Evolutionary conservation across 257 asterid genomes (phyloP).

Genomic region (Prunella vulgaris): DNA sequence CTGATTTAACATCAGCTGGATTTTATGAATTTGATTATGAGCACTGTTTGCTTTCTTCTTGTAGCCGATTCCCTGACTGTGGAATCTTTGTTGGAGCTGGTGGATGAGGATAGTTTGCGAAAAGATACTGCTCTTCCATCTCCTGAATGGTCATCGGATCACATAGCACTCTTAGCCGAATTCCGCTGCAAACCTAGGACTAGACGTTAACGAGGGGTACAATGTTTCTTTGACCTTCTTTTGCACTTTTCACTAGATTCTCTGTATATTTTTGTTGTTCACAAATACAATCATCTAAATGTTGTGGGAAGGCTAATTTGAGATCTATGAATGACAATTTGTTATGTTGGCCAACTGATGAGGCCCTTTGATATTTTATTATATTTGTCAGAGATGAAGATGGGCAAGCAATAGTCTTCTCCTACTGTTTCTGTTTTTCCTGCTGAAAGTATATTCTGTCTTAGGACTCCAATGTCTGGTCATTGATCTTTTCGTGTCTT

Average conservation of each 20-base stretch:
- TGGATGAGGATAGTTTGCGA: conserved; percentile 87
- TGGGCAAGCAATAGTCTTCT: background rate
- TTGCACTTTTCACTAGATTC: background rate
- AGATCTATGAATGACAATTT: background rate
- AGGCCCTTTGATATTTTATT: background rate
- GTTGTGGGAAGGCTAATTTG: background rate
- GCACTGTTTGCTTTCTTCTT: conserved; percentile 22
- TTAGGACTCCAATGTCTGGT: background rate
- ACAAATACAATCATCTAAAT: background rate
- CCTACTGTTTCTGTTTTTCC: background rate
- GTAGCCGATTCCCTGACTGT: conserved; percentile 84
- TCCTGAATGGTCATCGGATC: conserved; percentile 97
- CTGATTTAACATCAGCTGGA: background rate
- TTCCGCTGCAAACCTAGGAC: conserved; percentile 87
- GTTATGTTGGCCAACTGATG: background rate
- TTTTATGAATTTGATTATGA: conserved; percentile 5
- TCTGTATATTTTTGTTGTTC: background rate
- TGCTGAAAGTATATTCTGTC: background rate
- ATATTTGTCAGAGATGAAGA: too few relatives aligned
- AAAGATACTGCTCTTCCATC: conserved; percentile 96
- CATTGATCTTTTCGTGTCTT: background rate
- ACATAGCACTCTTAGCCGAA: conserved; percentile 90
- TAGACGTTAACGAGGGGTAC: conserved; percentile 63
- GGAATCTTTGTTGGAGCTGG: conserved; percentile 88
- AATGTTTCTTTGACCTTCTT: conserved; percentile 15